Base-by-base conservation (phyloP, 148 eudicot species). In the Camellia sinensis region DNA sequence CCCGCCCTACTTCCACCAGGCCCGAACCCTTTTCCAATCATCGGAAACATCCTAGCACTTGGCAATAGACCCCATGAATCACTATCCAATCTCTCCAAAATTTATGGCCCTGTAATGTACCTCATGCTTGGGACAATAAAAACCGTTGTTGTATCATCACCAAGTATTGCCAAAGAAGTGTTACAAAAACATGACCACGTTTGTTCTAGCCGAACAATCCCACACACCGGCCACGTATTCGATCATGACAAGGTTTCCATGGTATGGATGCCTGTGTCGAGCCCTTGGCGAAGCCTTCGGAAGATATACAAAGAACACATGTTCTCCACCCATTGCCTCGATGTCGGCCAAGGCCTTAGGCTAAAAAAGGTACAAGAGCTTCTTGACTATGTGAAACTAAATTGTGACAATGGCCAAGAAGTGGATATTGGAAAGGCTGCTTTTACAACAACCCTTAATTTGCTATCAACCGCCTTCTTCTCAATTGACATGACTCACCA, bases 1-100 rank as follows among this genome's bases (percentile, higher is more conserved):
- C 5, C 21, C 40, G 17, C 77, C 67, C 78, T 69, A 18, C 87
- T 84, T 18, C 89, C 92, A 21, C 92, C 92, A 18, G 92, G 92
- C 3, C 92, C 92, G 5, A 72, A 75, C 21, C 81, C 82, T 44
- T 78, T 84, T 78, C 89, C 92, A 21, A 81, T 87, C 75, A 79
- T 87, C 70, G 92, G 89, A 75, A 84, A 83, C 79, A 77, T 89
- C 17, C 79, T 79, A 62, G 67, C 76, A 21, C 84, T 89, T 41
- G 86, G 85, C 59, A n/a, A 76, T 12, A 84, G 56, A 54, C 87
- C 89, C 62, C 86, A 89, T 69, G 79, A 10, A 4, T 81, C 92
- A 6, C 81, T 87, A 2, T 45, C 88, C 50, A 69, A 54, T 17
- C 87, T 87, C 12, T 76, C 89, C 46, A 79, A 84, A 54, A 60